These are phyloP conservation scores for Zygotorulaspora mrakii DNA, from an alignment of 1,139 yeast species.

Conservation along the genomic window DNA sequence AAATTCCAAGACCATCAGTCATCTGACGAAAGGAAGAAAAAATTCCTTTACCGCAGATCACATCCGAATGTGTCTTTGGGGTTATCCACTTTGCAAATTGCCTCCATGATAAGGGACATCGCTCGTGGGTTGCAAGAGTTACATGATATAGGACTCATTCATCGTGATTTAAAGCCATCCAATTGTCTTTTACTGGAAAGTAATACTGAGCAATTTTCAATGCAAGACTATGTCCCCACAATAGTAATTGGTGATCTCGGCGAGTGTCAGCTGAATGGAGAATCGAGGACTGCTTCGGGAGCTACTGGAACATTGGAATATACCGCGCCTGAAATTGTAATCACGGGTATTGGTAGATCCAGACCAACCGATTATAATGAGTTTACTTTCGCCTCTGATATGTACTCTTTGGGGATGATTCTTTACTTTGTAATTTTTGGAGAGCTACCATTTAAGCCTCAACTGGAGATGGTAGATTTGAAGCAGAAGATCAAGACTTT, in stretches of 20 bases:
- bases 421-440: conserved; percentile 71
- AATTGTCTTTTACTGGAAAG: conserved; percentile 61
- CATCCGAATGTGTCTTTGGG: conserved; percentile 33
- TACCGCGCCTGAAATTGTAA: conserved; percentile 77
- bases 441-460: conserved; percentile 57
- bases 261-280: conserved; percentile 74
- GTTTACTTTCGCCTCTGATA: conserved; percentile 68
- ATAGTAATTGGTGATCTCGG: conserved; percentile 86
- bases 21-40: conserved; percentile 35
- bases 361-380: conserved; percentile 39
- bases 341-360: conserved; percentile 30
- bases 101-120: conserved; percentile 63
- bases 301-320: conserved; percentile 84
- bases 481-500: conserved; percentile 42
- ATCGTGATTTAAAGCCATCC: conserved; percentile 84
- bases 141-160: conserved; percentile 72
- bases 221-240: conserved; percentile 48
- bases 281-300: conserved; percentile 57
- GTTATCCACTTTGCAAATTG: conserved; percentile 48
- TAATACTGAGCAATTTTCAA: conserved; percentile 14
- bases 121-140: conserved; percentile 66
- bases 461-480: conserved; percentile 38
- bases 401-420: conserved; percentile 80
- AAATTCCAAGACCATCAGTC: conserved; percentile 31
- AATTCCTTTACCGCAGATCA: conserved; percentile 37